Evolutionary conservation across 192 early-diverging fungal species (phyloP).

Genomic region (Backusella circina): DNA sequence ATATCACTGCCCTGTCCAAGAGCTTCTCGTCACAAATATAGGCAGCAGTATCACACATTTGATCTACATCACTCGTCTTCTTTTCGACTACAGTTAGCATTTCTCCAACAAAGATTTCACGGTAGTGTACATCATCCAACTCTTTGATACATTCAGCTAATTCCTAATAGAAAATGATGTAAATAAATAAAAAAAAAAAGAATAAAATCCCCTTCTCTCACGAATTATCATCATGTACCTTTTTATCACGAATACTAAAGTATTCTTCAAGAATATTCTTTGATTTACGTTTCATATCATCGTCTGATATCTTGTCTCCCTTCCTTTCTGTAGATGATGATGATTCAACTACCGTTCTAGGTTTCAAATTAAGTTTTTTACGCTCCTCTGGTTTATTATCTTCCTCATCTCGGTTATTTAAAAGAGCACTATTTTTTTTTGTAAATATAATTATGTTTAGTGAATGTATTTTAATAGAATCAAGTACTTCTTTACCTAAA

Average conservation of each 20-base stretch:
- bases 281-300: slow-evolving; percentile 20
- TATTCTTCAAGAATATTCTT: slow-evolving; percentile 37
- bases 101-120: slow-evolving; percentile 10
- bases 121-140: slow-evolving; percentile 3
- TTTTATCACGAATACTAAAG: slow-evolving; percentile 26
- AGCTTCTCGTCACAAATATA: slow-evolving; percentile 8
- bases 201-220: neutral
- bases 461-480: neutral
- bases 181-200: neutral
- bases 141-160: slow-evolving; percentile 22
- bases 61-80: slow-evolving; percentile 16
- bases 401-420: slow-evolving; percentile 13
- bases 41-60: neutral
- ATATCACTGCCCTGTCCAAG: slow-evolving; percentile 5
- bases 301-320: slow-evolving; percentile 1
- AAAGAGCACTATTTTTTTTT: slow-evolving; percentile 7
- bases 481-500: slow-evolving; percentile 15
- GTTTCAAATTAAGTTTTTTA: neutral
- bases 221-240: neutral
- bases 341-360: neutral
- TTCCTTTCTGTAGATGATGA: neutral
- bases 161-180: slow-evolving; percentile 2
- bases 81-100: slow-evolving; percentile 20
- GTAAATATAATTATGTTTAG: neutral
- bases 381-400: slow-evolving; percentile 13